phyloP scores from a whole-genome alignment of 2,329 filamentous ascomycete genomes.

The Penicillium sp. region DNA sequence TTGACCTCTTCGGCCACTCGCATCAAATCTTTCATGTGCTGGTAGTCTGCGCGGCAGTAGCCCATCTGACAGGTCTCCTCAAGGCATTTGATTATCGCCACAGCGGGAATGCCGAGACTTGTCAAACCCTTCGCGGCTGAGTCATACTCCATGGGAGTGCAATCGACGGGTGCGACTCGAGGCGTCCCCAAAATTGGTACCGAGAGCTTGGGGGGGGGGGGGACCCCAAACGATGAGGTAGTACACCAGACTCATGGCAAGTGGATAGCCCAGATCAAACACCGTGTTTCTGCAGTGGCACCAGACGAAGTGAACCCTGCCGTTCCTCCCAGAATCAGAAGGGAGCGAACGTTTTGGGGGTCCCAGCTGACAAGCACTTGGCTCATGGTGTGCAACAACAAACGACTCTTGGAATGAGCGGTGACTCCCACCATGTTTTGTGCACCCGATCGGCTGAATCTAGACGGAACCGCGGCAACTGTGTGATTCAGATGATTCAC shows the following conservation, averaged over 20 bases:
- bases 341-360: slow-evolving; percentile 1
- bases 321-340: not conserved
- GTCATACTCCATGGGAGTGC: slow-evolving; percentile 1
- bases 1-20: slow-evolving; percentile 87
- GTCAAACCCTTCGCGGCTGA: slow-evolving; percentile 30
- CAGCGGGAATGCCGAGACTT: slow-evolving; percentile 50
- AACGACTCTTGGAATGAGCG: slow-evolving; percentile 13
- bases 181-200: not conserved
- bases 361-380: slow-evolving; percentile 19
- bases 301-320: not conserved
- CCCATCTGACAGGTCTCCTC: slow-evolving; percentile 74
- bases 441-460: slow-evolving; percentile 22
- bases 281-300: slow-evolving; percentile 8
- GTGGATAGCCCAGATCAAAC: slow-evolving; percentile 17
- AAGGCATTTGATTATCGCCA: slow-evolving; percentile 86
- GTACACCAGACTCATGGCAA: slow-evolving; percentile 21
- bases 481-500: slow-evolving; percentile 27
- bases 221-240: slow-evolving; percentile 9
- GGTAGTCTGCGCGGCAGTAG: slow-evolving; percentile 73
- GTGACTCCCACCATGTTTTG: slow-evolving; percentile 8
- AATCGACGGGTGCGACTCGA: not conserved
- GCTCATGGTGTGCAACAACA: slow-evolving; percentile 21
- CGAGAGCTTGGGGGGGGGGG: slow-evolving; percentile 1
- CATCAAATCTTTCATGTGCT: slow-evolving; percentile 95
- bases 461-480: slow-evolving; percentile 4